Evolutionary conservation across 345 rosid species (phyloP).

Genomic region (Geranium brycei): DNA sequence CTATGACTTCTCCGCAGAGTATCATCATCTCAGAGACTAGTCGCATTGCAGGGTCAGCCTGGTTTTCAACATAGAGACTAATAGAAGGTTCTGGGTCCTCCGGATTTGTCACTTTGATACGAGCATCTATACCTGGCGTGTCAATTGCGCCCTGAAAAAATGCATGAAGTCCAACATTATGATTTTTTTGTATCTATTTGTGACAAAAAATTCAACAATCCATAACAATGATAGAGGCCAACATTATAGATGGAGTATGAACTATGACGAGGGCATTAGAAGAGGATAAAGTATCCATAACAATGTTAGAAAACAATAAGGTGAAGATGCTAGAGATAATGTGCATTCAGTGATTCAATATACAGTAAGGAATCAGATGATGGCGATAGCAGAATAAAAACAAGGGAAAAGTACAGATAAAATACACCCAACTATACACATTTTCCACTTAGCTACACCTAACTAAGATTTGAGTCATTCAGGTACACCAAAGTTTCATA

Average conservation of each 20-base stretch:
- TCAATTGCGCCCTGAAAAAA: slow-evolving; percentile 73
- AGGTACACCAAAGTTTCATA: too few species aligned
- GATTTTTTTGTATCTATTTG: not conserved
- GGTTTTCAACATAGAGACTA: slow-evolving; percentile 77
- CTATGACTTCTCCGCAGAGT: slow-evolving; percentile 89
- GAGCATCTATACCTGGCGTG: slow-evolving; percentile 64
- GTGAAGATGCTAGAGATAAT: not conserved
- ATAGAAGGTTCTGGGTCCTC: slow-evolving; percentile 76
- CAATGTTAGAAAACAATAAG: not conserved
- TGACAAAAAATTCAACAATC: not conserved
- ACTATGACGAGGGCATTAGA: not conserved
- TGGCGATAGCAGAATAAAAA: not conserved
- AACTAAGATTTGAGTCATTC: too few species aligned
- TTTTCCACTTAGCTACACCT: too few species aligned
- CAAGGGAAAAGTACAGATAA: too few species aligned
- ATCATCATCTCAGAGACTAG: slow-evolving; percentile 97
- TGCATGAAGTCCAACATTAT: not conserved
- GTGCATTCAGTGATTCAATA: too few species aligned
- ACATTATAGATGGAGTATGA: not conserved
- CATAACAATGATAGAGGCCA: not conserved
- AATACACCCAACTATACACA: too few species aligned
- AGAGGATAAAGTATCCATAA: not conserved
- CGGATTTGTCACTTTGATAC: slow-evolving; percentile 74
- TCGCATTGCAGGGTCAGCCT: slow-evolving; percentile 85
- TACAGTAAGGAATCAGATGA: not conserved